phyloP scores from a whole-genome alignment of 805 yeast genomes.

The Tetrapisispora nanseiensis region DNA sequence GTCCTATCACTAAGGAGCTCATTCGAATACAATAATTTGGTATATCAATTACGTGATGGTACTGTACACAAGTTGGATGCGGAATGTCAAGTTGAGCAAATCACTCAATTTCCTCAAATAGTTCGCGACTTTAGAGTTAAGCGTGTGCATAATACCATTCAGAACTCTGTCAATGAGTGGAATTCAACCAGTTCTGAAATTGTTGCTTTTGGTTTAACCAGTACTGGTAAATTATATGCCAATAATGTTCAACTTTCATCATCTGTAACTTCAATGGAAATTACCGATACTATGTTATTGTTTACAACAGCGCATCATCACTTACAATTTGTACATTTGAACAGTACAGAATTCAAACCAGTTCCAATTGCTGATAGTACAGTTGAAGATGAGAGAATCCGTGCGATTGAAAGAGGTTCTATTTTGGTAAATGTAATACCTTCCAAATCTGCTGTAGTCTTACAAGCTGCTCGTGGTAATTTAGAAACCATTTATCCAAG shows the following conservation, averaged over 20 bases:
- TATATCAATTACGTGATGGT: conserved; percentile 58
- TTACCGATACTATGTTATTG: conserved; percentile 61
- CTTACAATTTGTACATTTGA: conserved; percentile 71
- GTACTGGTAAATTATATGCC: conserved; percentile 64
- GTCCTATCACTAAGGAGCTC: conserved; percentile 47
- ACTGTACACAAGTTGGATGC: conserved; percentile 37
- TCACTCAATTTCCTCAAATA: conserved; percentile 56
- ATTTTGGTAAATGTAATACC: conserved; percentile 75
- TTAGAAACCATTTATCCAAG: conserved; percentile 90
- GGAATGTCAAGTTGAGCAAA: conserved; percentile 23
- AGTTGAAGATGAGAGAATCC: conserved; percentile 64
- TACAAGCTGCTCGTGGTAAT: conserved; percentile 95
- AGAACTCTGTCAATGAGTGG: conserved; percentile 18
- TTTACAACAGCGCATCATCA: conserved; percentile 85
- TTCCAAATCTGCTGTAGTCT: conserved; percentile 65
- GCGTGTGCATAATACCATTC: conserved; percentile 15
- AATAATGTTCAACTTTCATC: conserved; percentile 49
- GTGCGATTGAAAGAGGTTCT: conserved; percentile 89
- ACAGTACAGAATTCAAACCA: conserved; percentile 33
- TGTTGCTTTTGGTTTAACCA: conserved; percentile 62
- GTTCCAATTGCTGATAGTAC: conserved; percentile 31
- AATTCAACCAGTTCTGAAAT: conserved; percentile 20
- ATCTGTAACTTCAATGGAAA: conserved; percentile 72
- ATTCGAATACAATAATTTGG: conserved; percentile 42
- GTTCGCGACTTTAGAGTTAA: conserved; percentile 53